phyloP scores from a whole-genome alignment of 805 yeast species.

The Saturnispora dispora region DNA sequence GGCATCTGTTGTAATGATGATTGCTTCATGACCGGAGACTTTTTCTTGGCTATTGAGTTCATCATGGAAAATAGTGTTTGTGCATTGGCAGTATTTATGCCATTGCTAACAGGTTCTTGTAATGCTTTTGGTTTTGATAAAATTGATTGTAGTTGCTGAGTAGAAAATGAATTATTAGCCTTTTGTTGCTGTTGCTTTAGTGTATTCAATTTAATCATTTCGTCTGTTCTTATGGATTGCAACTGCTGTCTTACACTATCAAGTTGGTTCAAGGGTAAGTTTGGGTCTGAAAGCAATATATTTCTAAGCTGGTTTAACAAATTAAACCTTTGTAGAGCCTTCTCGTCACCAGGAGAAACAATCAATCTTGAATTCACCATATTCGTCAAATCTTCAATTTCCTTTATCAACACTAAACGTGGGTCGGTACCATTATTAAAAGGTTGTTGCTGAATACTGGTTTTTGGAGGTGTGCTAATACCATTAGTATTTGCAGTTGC shows the following conservation, averaged over 20 bases:
- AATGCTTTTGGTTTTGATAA: constrained; percentile 3
- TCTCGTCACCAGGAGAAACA: constrained; percentile 29
- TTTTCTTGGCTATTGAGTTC: constrained; percentile 14
- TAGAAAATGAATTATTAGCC: constrained; percentile 9
- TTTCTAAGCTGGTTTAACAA: constrained; percentile 36
- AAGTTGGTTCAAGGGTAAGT: constrained; percentile 24
- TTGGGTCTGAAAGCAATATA: constrained; percentile 27
- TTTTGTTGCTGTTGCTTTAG: constrained; percentile 18
- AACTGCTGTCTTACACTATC: constrained; percentile 27
- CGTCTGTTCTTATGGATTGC: constrained; percentile 27
- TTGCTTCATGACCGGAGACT: background rate
- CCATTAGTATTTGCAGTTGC: constrained; percentile 34
- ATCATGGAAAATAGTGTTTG: constrained; percentile 21
- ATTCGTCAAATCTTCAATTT: constrained; percentile 32
- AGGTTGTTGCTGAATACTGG: constrained; percentile 4
- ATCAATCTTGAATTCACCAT: constrained; percentile 34
- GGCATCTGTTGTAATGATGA: background rate
- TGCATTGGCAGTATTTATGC: constrained; percentile 12
- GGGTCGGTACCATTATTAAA: background rate
- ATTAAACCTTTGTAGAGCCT: constrained; percentile 35
- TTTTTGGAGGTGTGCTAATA: constrained; percentile 15
- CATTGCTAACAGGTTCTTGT: background rate
- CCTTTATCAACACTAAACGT: constrained; percentile 18
- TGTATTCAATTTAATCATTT: constrained; percentile 20
- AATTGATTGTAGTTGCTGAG: constrained; percentile 14